Percentiles rank a stretch among this genome's conserved stretches.
Conservation (phyloP, 306 rosid genomes). For the Elaeagnus macrophylla region DNA sequence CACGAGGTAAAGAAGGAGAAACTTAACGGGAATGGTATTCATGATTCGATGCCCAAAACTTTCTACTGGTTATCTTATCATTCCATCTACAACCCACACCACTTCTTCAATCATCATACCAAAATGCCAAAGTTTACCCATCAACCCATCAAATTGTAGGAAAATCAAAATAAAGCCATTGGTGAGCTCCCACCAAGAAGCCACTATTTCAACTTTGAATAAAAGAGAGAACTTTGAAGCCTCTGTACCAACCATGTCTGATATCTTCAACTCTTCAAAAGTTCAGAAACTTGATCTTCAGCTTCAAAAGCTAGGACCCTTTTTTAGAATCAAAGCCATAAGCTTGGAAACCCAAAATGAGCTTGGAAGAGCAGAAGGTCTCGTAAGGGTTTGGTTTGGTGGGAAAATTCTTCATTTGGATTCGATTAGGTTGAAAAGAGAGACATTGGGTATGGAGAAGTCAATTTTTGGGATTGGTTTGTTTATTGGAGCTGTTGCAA, state of each 20-base stretch:
- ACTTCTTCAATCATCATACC: slow-evolving; percentile 7
- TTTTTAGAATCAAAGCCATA: slow-evolving; percentile 73
- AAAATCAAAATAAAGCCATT: not conserved
- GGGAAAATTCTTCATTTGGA: slow-evolving; percentile 81
- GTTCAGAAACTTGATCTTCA: slow-evolving; percentile 54
- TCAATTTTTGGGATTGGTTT: slow-evolving; percentile 84
- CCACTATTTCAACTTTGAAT: not conserved
- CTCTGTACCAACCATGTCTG: slow-evolving; percentile 53
- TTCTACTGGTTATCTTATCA: not conserved
- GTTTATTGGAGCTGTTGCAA: slow-evolving; percentile 81
- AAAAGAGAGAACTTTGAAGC: slow-evolving; percentile 7
- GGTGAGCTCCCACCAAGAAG: not conserved
- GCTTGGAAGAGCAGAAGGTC: slow-evolving; percentile 74
- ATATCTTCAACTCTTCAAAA: slow-evolving; percentile 50
- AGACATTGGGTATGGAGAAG: slow-evolving; percentile 72
- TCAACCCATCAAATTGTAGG: not conserved
- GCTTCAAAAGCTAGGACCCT: slow-evolving; percentile 78
- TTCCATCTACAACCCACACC: slow-evolving; percentile 14
- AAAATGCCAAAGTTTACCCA: not conserved
- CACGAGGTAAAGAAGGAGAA: not conserved
- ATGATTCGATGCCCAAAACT: slow-evolving; percentile 2
- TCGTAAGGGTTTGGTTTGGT: slow-evolving; percentile 50
- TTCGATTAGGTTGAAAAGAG: slow-evolving; percentile 57
- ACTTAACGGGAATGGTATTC: slow-evolving; percentile 17
- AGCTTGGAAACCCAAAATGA: slow-evolving; percentile 43